A percentile compares a stretch with the other conserved stretches of the same genome.
phyloP scores from a whole-genome alignment of 371 early-diverging fungal species.

The Paramicrosporidium saccamoebae region DNA sequence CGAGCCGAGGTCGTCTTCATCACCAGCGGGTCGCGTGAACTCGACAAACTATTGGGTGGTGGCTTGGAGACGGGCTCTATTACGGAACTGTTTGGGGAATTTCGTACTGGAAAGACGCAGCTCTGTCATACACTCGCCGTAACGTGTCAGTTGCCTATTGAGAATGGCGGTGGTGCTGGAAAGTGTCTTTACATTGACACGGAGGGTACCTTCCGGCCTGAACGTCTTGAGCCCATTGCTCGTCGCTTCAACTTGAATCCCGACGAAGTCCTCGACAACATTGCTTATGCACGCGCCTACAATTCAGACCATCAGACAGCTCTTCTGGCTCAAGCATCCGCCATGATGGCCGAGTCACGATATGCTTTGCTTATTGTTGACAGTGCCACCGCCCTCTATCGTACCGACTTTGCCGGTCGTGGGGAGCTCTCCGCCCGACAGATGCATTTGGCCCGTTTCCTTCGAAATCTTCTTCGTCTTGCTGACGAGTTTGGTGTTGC shows the following conservation, averaged over 20 bases:
- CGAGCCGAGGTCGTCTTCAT: slow-evolving; percentile 54
- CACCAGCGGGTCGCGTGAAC: slow-evolving; percentile 77
- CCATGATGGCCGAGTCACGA: slow-evolving; percentile 81
- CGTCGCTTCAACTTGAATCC: slow-evolving; percentile 62
- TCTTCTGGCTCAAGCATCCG: slow-evolving; percentile 65
- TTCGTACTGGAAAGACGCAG: slow-evolving; percentile 97
- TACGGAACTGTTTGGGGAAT: slow-evolving; percentile 98
- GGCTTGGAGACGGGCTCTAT: slow-evolving; percentile 96
- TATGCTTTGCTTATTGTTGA: slow-evolving; percentile 82
- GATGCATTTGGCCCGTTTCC: slow-evolving; percentile 77
- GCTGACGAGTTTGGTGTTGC: slow-evolving; percentile 96
- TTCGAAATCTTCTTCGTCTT: slow-evolving; percentile 54
- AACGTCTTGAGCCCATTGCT: slow-evolving; percentile 60
- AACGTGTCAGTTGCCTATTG: slow-evolving; percentile 66
- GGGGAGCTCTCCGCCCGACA: slow-evolving; percentile 93
- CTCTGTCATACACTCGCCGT: slow-evolving; percentile 93
- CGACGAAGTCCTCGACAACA: slow-evolving; percentile 69
- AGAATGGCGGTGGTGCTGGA: slow-evolving; percentile 78
- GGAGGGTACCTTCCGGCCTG: slow-evolving; percentile 94
- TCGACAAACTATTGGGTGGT: slow-evolving; percentile 79
- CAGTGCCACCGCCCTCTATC: slow-evolving; percentile 80
- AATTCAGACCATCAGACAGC: slow-evolving; percentile 90
- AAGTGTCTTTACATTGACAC: slow-evolving; percentile 96
- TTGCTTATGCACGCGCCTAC: slow-evolving; percentile 86
- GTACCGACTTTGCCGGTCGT: slow-evolving; percentile 91